Evolutionary conservation across 495 filamentous ascomycete species (phyloP).

Genomic region (Hypoxylon fuscum): DNA sequence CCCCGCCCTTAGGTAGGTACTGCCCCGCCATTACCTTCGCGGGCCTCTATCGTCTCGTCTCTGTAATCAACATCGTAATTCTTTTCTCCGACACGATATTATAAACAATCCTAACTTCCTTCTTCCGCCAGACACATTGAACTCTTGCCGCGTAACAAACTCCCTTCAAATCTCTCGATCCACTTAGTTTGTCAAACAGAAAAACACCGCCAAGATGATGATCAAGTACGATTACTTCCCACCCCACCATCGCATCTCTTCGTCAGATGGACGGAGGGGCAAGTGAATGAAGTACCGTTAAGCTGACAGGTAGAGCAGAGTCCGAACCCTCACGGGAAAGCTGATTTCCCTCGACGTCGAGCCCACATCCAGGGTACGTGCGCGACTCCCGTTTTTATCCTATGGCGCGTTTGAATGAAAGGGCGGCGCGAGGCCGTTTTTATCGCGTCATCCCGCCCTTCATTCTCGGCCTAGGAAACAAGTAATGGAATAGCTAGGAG

Average conservation of each 20-base stretch:
- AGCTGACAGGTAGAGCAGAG: constrained; percentile 63
- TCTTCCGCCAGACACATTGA: neutral
- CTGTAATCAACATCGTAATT: too few species aligned
- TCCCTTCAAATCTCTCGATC: neutral
- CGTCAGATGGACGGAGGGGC: neutral
- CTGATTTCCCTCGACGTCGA: constrained; percentile 99
- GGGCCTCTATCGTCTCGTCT: too few species aligned
- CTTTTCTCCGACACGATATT: too few species aligned
- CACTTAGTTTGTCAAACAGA: neutral
- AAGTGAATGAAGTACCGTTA: neutral
- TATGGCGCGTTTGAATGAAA: neutral
- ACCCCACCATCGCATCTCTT: constrained; percentile 19
- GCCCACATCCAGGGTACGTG: constrained; percentile 79
- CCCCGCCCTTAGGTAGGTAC: too few species aligned
- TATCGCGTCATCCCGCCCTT: constrained; percentile 3
- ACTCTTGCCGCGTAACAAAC: neutral
- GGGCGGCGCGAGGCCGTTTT: neutral
- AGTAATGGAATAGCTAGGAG: neutral
- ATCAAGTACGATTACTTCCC: constrained; percentile 51
- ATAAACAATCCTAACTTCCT: too few species aligned
- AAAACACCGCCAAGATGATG: constrained; percentile 51
- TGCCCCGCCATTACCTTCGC: too few species aligned
- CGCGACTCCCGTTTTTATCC: neutral
- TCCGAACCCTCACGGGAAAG: constrained; percentile 97
- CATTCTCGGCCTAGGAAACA: neutral